phyloP scores from a whole-genome alignment of 768 basidiomycete species.

The Cystofilobasidium ferigula region DNA sequence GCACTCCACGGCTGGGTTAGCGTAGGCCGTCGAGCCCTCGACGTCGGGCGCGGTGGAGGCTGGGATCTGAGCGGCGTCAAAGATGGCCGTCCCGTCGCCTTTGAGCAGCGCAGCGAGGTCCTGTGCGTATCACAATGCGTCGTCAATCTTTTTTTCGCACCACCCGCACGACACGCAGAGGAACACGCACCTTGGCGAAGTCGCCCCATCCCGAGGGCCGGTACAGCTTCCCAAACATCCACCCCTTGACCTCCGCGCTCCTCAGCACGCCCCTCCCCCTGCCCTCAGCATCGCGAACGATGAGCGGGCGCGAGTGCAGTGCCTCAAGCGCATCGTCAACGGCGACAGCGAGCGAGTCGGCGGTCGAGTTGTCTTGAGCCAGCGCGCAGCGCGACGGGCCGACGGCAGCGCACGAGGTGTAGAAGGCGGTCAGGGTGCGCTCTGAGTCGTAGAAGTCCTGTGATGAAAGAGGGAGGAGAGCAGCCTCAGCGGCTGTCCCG shows the following conservation, averaged over 20 bases:
- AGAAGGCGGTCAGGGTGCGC: slow-evolving; percentile 14
- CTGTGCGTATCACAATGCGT: neutral
- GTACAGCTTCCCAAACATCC: slow-evolving; percentile 21
- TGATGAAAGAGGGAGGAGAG: neutral
- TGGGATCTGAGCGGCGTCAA: neutral
- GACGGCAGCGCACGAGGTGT: slow-evolving; percentile 5
- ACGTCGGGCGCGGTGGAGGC: neutral
- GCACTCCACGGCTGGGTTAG: slow-evolving; percentile 17
- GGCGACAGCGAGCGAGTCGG: neutral
- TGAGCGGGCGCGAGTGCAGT: slow-evolving; percentile 1
- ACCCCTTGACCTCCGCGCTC: neutral
- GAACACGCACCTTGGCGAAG: neutral
- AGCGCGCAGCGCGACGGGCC: slow-evolving; percentile 10
- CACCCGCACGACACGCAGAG: too few relatives aligned
- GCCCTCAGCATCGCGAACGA: slow-evolving; percentile 5
- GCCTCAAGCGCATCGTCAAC: slow-evolving; percentile 6
- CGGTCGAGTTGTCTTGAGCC: neutral
- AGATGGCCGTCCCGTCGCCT: slow-evolving; percentile 16
- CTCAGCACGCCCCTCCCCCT: neutral
- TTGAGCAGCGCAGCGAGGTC: neutral
- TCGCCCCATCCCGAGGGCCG: slow-evolving; percentile 9
- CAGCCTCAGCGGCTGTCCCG: neutral
- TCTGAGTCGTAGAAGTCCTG: slow-evolving; percentile 21
- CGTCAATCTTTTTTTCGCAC: too few relatives aligned
- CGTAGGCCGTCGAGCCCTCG: slow-evolving; percentile 8